phyloP scores from a whole-genome alignment of 148 eudicot genomes.

The Salicornia ramosissima region DNA sequence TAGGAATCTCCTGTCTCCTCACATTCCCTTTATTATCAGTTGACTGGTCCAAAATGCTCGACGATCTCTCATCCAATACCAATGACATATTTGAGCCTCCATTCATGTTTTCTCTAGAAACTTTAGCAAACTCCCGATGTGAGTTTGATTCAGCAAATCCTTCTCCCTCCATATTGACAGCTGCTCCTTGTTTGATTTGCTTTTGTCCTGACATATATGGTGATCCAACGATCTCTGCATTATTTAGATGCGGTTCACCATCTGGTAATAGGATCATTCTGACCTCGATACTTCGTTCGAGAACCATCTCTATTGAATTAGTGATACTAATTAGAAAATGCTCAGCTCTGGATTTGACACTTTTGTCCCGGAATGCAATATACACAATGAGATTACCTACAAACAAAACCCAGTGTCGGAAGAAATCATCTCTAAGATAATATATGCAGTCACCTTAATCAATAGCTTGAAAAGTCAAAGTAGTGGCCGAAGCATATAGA shows the following conservation, averaged over 20 bases:
- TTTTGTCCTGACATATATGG: conserved; percentile 24
- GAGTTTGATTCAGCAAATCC: conserved; percentile 22
- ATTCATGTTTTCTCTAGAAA: conserved; percentile 27
- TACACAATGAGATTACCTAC: conserved; percentile 77
- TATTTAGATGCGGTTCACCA: conserved; percentile 26
- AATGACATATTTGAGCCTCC: conserved; percentile 31
- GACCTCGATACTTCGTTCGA: conserved; percentile 69
- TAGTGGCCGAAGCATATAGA: not conserved
- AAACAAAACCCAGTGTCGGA: conserved; percentile 11
- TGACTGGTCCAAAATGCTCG: conserved; percentile 27
- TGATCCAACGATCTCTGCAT: conserved; percentile 19
- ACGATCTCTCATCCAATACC: conserved; percentile 30
- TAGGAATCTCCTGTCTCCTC: conserved; percentile 49
- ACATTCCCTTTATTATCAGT: conserved; percentile 26
- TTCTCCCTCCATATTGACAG: conserved; percentile 26
- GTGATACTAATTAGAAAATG: conserved; percentile 88
- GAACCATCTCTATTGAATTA: conserved; percentile 69
- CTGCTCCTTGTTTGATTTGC: conserved; percentile 23
- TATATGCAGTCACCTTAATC: not conserved
- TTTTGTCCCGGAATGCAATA: conserved; percentile 61
- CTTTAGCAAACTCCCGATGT: conserved; percentile 24
- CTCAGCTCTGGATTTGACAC: conserved; percentile 75
- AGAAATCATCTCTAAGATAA: not conserved
- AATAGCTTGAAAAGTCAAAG: not conserved
- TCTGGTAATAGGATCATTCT: conserved; percentile 58